Evolutionary conservation across 2,329 filamentous ascomycete genomes (phyloP), one percentile per base, ranked within the genome.

Genomic region (Paecilomyces formosus): DNA sequence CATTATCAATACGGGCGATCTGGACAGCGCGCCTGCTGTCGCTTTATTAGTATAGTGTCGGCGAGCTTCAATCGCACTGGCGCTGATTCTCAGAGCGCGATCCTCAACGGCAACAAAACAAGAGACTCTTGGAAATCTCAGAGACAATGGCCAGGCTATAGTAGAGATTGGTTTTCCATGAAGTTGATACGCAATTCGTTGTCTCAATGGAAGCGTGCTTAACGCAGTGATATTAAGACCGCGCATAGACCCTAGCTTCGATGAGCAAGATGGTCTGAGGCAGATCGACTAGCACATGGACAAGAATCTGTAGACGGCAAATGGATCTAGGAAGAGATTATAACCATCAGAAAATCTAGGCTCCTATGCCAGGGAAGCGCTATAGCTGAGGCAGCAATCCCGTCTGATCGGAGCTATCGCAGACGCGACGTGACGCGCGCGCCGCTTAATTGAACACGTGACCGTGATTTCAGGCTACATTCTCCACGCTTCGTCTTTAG

Each of bases 1-100:
- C 70, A 72, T 72, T 12, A 30, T 56, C 49, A 33, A 53, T 56
- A 18, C 30, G 50, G 52, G 50, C 21, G 30, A 39, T 50, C 24
- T 57, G 13, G 49, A 31, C 22, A 28, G 50, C 21, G 22, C 15
- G 22, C n/a, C 50, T 52, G 8, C 22, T 24, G 50, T 24, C 21
- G 50, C 50, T 11, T 24, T 52, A 13, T 3, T 52, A 13, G 50
- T 52, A 15, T 11, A 28, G 12, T 52, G 22, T 28, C 50, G 22
- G 22, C 50, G 21, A 26, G 50, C 50, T 28, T 52, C 50, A 45
- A 18, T 21, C 18, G 18, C 39, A 11, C 39, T 9, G 39, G 39
- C 18, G 35, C 15, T 45, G 39, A n/a, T 45, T 18, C 18, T n/a
- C 39, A n/a, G 39, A 18, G 8, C 5, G 15, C 15, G 5, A n/a